phyloP scores from a whole-genome alignment of 2,329 filamentous ascomycete species.

The Corniculantispora saksenae region DNA sequence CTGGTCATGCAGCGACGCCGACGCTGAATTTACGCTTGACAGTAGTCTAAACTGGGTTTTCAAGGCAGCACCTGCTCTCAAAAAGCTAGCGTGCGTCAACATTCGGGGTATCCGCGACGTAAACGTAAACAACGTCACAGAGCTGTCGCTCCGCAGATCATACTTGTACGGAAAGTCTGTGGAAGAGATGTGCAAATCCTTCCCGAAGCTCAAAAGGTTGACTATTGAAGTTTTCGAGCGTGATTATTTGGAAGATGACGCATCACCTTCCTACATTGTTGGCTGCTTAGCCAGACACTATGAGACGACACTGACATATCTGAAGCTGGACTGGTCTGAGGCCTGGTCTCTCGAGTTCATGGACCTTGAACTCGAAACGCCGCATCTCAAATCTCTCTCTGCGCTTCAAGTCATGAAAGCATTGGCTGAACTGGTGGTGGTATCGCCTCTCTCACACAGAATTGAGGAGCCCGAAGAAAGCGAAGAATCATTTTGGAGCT shows the following conservation, averaged over 20 bases:
- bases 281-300: background rate
- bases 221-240: background rate
- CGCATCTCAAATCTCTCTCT: background rate
- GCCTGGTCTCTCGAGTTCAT: accelerated
- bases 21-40: background rate
- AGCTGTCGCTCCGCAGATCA: background rate
- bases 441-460: background rate
- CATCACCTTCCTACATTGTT: background rate
- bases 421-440: background rate
- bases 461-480: background rate
- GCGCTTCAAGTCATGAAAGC: background rate
- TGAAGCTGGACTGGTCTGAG: background rate
- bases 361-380: background rate
- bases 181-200: background rate
- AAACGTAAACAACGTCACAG: background rate
- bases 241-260: background rate
- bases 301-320: background rate
- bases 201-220: background rate
- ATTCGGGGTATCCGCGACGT: accelerated
- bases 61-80: background rate
- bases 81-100: background rate
- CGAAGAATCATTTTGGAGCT: background rate
- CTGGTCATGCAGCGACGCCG: too few species aligned
- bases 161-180: background rate
- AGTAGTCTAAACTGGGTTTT: background rate